phyloP scores from a whole-genome alignment of 495 filamentous ascomycete species.

The Patellaria atrata region DNA sequence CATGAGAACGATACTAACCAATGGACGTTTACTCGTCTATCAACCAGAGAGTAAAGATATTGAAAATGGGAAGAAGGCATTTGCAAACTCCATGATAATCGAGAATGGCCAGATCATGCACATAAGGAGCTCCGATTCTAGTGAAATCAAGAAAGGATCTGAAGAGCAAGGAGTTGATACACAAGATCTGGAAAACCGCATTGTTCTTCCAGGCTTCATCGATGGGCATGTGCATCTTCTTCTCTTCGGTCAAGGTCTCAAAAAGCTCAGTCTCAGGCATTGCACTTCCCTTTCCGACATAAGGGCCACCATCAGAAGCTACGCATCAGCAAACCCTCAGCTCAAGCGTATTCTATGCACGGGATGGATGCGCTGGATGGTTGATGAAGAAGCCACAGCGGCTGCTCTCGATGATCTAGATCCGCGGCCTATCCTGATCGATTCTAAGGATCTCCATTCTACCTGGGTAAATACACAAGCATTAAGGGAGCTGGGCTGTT shows the following conservation, averaged over 20 bases:
- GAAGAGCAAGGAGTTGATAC: constrained; percentile 20
- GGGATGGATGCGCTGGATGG: constrained; percentile 49
- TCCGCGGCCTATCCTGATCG: constrained; percentile 43
- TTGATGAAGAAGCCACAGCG: constrained; percentile 35
- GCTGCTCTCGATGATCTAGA: constrained; percentile 39
- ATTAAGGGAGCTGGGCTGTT: constrained; percentile 36
- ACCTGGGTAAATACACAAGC: constrained; percentile 47
- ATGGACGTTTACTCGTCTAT: no score
- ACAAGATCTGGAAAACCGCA: constrained; percentile 33
- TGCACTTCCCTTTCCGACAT: constrained; percentile 44
- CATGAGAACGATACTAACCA: no score
- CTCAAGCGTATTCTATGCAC: constrained; percentile 38
- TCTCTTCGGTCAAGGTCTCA: constrained; percentile 43
- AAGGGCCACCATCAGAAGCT: constrained; percentile 33
- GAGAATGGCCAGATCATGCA: constrained; percentile 25
- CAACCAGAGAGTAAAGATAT: no score
- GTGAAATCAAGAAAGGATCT: constrained; percentile 24
- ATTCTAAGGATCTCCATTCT: constrained; percentile 48
- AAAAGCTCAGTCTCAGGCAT: constrained; percentile 38
- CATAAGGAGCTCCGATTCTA: constrained; percentile 30
- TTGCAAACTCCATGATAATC: constrained; percentile 32
- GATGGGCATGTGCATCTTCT: constrained; percentile 51
- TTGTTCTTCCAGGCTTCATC: constrained; percentile 48
- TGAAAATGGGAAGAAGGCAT: no score
- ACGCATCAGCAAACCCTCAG: constrained; percentile 36